phyloP scores from a whole-genome alignment of 2,329 filamentous ascomycete species.

The Monosporascus sp. region DNA sequence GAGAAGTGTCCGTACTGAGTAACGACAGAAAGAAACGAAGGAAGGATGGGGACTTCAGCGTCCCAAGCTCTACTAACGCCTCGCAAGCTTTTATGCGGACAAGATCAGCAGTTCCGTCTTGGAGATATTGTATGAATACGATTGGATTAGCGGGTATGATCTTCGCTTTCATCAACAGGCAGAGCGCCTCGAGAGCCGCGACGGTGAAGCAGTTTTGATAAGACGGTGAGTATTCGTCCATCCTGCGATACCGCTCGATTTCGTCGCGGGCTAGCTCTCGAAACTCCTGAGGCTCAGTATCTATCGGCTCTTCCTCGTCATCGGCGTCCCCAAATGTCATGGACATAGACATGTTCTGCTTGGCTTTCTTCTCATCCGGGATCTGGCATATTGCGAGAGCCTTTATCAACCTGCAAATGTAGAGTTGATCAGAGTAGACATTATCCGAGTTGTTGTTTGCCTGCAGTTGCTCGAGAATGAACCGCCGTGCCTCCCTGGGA shows the following conservation, averaged over 20 bases:
- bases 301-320: constrained; percentile 35
- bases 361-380: constrained; percentile 35
- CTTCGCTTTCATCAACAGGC: constrained; percentile 57
- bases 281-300: constrained; percentile 41
- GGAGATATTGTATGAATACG: constrained; percentile 59
- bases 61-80: constrained; percentile 57
- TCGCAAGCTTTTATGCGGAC: constrained; percentile 64
- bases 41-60: constrained; percentile 49
- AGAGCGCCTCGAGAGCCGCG: constrained; percentile 57
- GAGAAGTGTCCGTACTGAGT: constrained; percentile 58
- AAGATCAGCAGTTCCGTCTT: constrained; percentile 57
- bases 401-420: constrained; percentile 73
- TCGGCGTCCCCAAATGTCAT: constrained; percentile 37
- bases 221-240: constrained; percentile 64
- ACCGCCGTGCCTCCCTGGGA: constrained; percentile 71
- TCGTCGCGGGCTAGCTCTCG: constrained; percentile 52
- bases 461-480: constrained; percentile 82
- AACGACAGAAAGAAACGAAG: constrained; percentile 52
- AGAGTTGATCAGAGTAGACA: constrained; percentile 81
- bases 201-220: constrained; percentile 64
- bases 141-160: constrained; percentile 50
- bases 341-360: constrained; percentile 37
- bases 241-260: constrained; percentile 61
- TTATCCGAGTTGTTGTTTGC: constrained; percentile 96
- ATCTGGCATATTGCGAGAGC: constrained; percentile 56